Evolutionary conservation across 2,329 filamentous ascomycete species (phyloP).

Genomic region (Meredithiella fracta): DNA sequence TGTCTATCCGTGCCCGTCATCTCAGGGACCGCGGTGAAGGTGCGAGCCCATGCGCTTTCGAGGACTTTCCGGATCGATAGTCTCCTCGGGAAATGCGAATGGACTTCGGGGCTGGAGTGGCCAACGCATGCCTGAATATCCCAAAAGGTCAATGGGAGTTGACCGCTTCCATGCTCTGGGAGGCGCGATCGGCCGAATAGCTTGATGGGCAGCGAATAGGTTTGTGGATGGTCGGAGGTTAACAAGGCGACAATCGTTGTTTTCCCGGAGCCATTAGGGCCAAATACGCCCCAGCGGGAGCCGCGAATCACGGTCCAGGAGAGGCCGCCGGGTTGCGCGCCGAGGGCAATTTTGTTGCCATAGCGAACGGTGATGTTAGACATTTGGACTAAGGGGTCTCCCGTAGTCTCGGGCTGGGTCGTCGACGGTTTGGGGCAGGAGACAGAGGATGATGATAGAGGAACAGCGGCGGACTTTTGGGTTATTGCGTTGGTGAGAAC

Average conservation of each 20-base stretch:
- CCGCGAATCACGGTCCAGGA: constrained; percentile 71
- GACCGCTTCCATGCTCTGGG: constrained; percentile 48
- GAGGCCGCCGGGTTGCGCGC: constrained; percentile 63
- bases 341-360: constrained; percentile 58
- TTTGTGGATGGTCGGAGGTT: constrained; percentile 88
- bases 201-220: constrained; percentile 74
- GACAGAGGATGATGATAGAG: constrained; percentile 25
- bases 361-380: constrained; percentile 69
- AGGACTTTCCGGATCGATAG: constrained; percentile 58
- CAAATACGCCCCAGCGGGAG: constrained; percentile 83
- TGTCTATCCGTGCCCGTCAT: constrained; percentile 39
- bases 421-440: constrained; percentile 26
- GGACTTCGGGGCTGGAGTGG: constrained; percentile 85
- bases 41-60: constrained; percentile 81
- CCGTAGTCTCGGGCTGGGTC: constrained; percentile 45
- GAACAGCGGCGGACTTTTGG: constrained; percentile 21
- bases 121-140: constrained; percentile 82
- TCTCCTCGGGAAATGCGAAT: constrained; percentile 73
- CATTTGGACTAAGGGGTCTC: constrained; percentile 74
- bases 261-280: constrained; percentile 88
- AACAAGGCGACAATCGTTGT: constrained; percentile 86
- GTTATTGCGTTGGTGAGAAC: constrained; percentile 39
- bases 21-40: constrained; percentile 55
- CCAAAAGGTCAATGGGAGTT: constrained; percentile 62
- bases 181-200: constrained; percentile 72